Conservation (phyloP, 2,329 filamentous ascomycete genomes). For the Colletotrichum orbiculare region DNA sequence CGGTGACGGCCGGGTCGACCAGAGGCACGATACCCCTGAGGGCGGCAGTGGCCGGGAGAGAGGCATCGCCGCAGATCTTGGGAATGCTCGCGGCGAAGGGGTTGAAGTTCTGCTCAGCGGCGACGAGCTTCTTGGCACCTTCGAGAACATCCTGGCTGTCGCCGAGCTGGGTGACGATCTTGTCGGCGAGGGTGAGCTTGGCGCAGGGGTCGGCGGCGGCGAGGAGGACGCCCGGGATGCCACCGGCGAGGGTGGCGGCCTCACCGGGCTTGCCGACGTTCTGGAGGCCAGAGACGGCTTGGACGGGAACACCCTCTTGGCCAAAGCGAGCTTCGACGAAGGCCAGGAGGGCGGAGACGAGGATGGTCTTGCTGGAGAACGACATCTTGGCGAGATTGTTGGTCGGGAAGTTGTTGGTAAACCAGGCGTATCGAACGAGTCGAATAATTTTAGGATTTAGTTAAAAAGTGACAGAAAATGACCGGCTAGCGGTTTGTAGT, state of each 20-base stretch:
- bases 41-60: slow-evolving; percentile 68
- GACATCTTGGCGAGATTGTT: slow-evolving; percentile 51
- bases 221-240: slow-evolving; percentile 70
- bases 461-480: slow-evolving; percentile 33
- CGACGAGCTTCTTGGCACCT: slow-evolving; percentile 71
- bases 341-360: slow-evolving; percentile 55
- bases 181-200: slow-evolving; percentile 73
- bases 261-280: slow-evolving; percentile 67
- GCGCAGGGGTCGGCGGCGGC: slow-evolving; percentile 74
- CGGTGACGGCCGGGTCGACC: slow-evolving; percentile 72
- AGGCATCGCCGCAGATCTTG: slow-evolving; percentile 71
- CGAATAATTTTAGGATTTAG: slow-evolving; percentile 20
- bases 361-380: slow-evolving; percentile 51
- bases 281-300: slow-evolving; percentile 63
- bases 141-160: slow-evolving; percentile 68
- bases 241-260: slow-evolving; percentile 72
- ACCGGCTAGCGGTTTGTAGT: slow-evolving; percentile 40
- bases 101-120: slow-evolving; percentile 80
- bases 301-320: slow-evolving; percentile 70
- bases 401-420: background rate
- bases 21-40: slow-evolving; percentile 75
- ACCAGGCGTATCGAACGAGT: slow-evolving; percentile 28
- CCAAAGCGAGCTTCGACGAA: slow-evolving; percentile 67
- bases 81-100: slow-evolving; percentile 69
- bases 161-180: slow-evolving; percentile 71